Base-by-base conservation (phyloP, 2,329 filamentous ascomycete genomes). In the Aspergillus fructus region DNA sequence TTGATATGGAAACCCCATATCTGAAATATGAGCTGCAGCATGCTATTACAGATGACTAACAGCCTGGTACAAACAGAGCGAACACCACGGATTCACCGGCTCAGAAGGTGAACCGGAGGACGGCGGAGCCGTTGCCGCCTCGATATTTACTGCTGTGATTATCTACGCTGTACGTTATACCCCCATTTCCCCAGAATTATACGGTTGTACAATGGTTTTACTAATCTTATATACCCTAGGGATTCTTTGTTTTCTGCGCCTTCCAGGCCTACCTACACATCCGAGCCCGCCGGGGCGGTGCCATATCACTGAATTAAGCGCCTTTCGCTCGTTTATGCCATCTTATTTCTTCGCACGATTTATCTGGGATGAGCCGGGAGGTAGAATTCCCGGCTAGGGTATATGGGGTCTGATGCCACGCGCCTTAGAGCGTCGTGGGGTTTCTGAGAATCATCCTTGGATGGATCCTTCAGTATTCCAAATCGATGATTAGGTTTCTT, bases 231-330 rank as follows among this genome's bases (percentile, higher is more conserved):
- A 3, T 21, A 19, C 49, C 34, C 19, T 64, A 96, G 93, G 87
- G 83, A 17, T 97, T 97, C 81, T 84, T 97, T 56, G 82, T 96
- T 50, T 97, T 96, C 79, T 97, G 93, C 77, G 90, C 89, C 57
- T 85, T 93, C 65, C 93, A 97, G 75, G 93, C 92, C 62, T 85
- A 89, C 70, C 83, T 97, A 60, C 92, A 97, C 76, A 78, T 91
- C 68, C 88, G 91, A 75, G 89, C 93, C 75, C 91, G 86, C 76
- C 84, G 90, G 75, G 83, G 89, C 72, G 93, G 93, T 63, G 89
- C 91, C 61, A 96, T 96, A 78, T 86, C 89, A 59, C 80, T 96
- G 72, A 83, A 79, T 67, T 85, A 71, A 71, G 60, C 51, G 43
- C 51, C 41, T 40, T 12, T 24, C 39, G 11, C 33, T 24, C 6